These are phyloP conservation scores for Thelonectria blattea DNA, from an alignment of 2,329 filamentous ascomycete genomes.

Conservation along the genomic window DNA sequence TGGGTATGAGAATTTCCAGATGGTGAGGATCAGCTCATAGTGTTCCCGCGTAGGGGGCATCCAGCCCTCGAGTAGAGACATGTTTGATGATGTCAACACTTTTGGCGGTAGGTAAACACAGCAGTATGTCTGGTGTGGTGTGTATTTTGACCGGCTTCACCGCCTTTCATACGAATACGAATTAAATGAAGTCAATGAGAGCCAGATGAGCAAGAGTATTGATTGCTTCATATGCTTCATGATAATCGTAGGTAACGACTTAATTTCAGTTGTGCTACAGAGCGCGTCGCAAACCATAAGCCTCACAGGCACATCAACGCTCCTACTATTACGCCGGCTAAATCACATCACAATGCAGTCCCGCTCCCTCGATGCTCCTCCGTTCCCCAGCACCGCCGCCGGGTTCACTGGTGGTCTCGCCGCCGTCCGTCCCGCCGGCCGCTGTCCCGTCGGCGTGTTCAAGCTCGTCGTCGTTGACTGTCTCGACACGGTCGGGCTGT, in stretches of 20 bases:
- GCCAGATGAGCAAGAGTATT: neutral
- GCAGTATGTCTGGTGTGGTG: neutral
- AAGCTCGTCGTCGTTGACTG: constrained; percentile 32
- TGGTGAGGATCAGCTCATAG: constrained; percentile 58
- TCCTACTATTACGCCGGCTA: constrained; percentile 3
- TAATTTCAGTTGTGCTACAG: no score
- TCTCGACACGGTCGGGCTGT: constrained; percentile 28
- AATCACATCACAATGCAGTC: constrained; percentile 57
- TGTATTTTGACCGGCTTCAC: constrained; percentile 33
- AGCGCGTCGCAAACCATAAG: neutral
- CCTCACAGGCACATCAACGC: neutral
- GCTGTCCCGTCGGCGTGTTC: constrained; percentile 25
- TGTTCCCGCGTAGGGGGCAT: constrained; percentile 64
- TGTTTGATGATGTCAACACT: constrained; percentile 31
- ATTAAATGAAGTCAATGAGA: no score
- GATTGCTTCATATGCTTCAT: neutral
- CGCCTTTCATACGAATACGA: constrained; percentile 25
- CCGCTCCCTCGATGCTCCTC: constrained; percentile 33
- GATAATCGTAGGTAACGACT: neutral
- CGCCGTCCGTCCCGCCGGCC: constrained; percentile 26
- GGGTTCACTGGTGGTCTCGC: constrained; percentile 32
- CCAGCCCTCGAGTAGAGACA: constrained; percentile 60
- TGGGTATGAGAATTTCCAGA: constrained; percentile 61
- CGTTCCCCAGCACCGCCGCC: constrained; percentile 28
- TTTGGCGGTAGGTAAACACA: constrained; percentile 30